Conservation (phyloP, 2,329 filamentous ascomycete genomes). For the Tolypocladium endophyticum region DNA sequence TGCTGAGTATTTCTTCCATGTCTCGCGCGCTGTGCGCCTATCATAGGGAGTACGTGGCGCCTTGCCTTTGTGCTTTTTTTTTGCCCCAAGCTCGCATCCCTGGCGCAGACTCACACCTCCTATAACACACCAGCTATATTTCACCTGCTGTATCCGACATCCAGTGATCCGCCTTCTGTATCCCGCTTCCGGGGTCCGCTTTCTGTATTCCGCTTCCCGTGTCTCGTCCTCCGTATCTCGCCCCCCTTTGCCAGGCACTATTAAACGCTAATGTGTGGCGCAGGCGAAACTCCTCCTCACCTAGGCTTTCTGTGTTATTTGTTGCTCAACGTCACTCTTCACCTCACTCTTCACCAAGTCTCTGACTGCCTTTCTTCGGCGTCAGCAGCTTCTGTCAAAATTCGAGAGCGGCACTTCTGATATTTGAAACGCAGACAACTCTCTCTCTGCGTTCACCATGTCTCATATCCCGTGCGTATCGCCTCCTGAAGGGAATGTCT, state of each 20-base stretch:
- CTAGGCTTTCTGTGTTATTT: neutral
- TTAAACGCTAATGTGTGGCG: neutral
- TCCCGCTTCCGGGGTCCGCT: neutral
- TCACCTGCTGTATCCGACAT: neutral
- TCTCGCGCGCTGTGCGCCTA: neutral
- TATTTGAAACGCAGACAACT: neutral
- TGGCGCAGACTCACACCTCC: neutral
- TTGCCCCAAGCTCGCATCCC: neutral
- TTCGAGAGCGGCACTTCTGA: neutral
- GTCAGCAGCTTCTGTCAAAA: neutral
- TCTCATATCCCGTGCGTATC: conserved; percentile 1
- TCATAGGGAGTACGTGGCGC: neutral
- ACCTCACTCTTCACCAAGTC: neutral
- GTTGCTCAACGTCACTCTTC: neutral
- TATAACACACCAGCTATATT: neutral
- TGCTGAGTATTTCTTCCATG: neutral
- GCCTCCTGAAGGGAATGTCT: neutral
- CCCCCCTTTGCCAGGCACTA: neutral
- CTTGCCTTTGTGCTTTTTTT: neutral
- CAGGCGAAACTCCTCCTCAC: neutral
- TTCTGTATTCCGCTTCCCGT: neutral
- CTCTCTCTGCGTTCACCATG: neutral
- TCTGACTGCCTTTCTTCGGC: neutral
- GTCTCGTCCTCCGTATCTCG: neutral
- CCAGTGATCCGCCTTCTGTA: neutral